Evolutionary conservation across 306 rosid species (phyloP).

Genomic region (Acacia melanoxylon): DNA sequence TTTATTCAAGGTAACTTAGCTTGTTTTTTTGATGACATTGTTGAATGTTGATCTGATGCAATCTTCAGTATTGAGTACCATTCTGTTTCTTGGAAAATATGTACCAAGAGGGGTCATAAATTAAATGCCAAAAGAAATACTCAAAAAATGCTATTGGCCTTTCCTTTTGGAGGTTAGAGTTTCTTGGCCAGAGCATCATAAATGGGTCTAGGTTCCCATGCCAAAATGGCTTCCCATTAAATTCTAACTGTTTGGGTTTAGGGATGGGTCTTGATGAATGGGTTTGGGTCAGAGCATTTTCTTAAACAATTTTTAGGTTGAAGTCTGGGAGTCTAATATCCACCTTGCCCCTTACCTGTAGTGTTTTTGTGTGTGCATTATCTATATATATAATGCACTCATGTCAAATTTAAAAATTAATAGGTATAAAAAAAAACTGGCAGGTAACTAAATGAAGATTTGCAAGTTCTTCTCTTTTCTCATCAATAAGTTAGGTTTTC

Average conservation of each 20-base stretch:
- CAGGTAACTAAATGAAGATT: not conserved
- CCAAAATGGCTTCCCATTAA: not conserved
- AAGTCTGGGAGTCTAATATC: not conserved
- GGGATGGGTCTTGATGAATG: not conserved
- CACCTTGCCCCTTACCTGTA: not conserved
- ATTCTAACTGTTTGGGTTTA: not conserved
- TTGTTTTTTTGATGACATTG: not conserved
- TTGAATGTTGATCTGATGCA: not conserved
- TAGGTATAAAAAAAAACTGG: not conserved
- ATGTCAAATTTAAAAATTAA: not conserved
- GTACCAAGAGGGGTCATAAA: not conserved
- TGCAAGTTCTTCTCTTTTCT: not conserved
- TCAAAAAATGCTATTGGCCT: not conserved
- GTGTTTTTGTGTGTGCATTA: not conserved
- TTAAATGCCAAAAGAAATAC: not conserved
- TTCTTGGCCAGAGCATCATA: not conserved
- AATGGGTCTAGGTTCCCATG: not conserved
- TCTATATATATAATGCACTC: not conserved
- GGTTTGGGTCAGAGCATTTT: not conserved
- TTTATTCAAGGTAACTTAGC: slow-evolving; percentile 77
- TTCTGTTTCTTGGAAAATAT: not conserved
- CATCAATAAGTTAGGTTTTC: not conserved
- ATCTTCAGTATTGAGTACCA: not conserved
- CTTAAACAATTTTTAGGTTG: not conserved
- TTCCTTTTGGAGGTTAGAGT: slow-evolving; percentile 8